Base-by-base conservation (phyloP, 805 yeast species). In the Kluyveromyces lactis region DNA sequence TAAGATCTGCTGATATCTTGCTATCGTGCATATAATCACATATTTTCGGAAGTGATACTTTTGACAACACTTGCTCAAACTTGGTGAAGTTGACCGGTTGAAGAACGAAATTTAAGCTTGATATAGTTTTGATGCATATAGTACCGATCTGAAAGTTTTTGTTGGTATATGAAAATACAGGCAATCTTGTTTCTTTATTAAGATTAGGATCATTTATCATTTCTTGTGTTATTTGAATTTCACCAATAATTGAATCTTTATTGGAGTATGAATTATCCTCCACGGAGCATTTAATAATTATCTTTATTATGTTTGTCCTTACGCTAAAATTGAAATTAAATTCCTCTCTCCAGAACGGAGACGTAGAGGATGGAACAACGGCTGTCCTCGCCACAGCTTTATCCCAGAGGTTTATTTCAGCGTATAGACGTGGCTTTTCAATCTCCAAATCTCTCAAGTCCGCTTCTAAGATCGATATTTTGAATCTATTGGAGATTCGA, bases 291-390 rank as follows among this genome's bases (percentile, higher is more conserved):
- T 65, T 78, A 41, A 75, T 65, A 35, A 66, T 59, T 12, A 75
- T 68, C 46, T 66, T 74, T 47, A 77, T 66, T 54, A 66, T 68
- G 51, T 69, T 74, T 2, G 78, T 75, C 33, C 69, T 44, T 5
- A 64, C 39, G 8, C 84, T 81, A 31, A 79, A 63, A 37, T 78
- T 75, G n/a, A 82, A 63, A 2, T 71, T 62, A 52, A 84, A 82
- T 33, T 69, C 75, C 52, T 89, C 95, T 53, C 87, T 76, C 92
- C 95, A 89, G 54, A 85, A 85, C 1, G 95, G 89, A 40, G 70
- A 69, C 0, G 57, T 47, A 2, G 58, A 42, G 33, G 71, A 64
- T 27, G 67, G 63, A 0, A 80, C 80, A 5, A 75, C 66, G 2
- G 87, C 79, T 0, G 96, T 85, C 47, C 86, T 67, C 28, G 83